These are phyloP conservation scores for Starmerella cellae DNA, from an alignment of 805 yeast species.

Conservation along the genomic window DNA sequence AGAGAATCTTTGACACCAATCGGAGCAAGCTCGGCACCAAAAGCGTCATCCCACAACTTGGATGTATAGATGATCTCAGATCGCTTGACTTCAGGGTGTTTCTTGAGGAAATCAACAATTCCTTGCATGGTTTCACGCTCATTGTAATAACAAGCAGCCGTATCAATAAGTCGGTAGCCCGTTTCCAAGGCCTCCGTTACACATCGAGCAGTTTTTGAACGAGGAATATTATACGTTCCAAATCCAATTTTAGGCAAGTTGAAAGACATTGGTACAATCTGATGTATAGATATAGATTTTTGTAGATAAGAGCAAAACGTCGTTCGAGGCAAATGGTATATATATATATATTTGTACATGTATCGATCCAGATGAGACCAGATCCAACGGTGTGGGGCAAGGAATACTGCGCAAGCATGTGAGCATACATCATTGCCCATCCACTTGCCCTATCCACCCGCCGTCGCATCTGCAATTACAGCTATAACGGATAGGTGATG, in stretches of 20 bases:
- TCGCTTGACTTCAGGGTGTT: constrained; percentile 40
- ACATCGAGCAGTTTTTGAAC: constrained; percentile 23
- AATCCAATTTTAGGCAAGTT: constrained; percentile 22
- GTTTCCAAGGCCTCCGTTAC: constrained; percentile 44
- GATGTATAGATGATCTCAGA: constrained; percentile 43
- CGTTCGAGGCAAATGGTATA: no score
- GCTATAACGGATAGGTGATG: no score
- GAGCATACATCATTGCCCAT: no score
- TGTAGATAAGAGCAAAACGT: no score
- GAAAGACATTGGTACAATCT: constrained; percentile 4
- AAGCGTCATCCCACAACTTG: constrained; percentile 57
- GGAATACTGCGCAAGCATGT: no score
- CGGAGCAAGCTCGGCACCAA: constrained; percentile 46
- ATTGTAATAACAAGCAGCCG: constrained; percentile 57
- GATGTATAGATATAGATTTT: no score
- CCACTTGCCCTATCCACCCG: no score
- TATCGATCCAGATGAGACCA: no score
- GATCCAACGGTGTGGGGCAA: no score
- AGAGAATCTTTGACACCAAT: constrained; percentile 46
- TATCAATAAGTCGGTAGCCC: constrained; percentile 65
- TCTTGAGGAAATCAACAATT: constrained; percentile 39
- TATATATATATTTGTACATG: no score
- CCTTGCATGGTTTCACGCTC: constrained; percentile 51
- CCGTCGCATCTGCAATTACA: no score
- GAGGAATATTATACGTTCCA: constrained; percentile 22